Evolutionary conservation across 768 basidiomycete genomes (phyloP).

Genomic region (Podaxis carcinomalis): DNA sequence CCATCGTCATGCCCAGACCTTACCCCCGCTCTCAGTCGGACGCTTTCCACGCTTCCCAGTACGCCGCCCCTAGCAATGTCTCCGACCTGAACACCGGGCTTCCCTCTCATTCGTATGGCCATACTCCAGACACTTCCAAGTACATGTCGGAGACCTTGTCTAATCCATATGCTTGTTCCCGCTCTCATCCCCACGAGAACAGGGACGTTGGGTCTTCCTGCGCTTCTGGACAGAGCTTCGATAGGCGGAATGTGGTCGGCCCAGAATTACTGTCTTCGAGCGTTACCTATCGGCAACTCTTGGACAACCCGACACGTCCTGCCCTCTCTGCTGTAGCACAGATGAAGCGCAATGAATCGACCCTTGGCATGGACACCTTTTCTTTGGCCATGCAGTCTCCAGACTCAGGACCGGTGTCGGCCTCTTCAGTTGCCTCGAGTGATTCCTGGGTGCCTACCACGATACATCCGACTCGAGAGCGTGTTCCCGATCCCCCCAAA

Average conservation of each 20-base stretch:
- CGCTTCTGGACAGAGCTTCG: conserved; percentile 11
- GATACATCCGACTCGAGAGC: neutral
- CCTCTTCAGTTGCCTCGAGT: conserved; percentile 1
- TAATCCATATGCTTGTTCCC: neutral
- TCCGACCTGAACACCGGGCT: neutral
- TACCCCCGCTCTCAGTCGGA: neutral
- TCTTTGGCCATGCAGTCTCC: neutral
- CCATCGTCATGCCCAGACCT: neutral
- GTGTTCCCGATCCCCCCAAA: conserved; percentile 13
- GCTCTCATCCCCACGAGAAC: neutral
- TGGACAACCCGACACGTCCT: neutral
- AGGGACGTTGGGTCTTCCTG: neutral
- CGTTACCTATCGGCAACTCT: neutral
- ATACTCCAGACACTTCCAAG: neutral
- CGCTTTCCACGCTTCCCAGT: neutral
- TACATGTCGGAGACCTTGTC: neutral
- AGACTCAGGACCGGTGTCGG: neutral
- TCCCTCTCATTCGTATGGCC: neutral
- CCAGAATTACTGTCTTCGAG: conserved; percentile 5
- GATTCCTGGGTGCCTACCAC: neutral
- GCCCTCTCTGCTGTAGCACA: neutral
- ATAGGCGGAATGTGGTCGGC: conserved; percentile 9
- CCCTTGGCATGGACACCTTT: conserved; percentile 8
- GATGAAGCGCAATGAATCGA: conserved; percentile 9
- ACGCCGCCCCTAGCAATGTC: neutral